A percentile compares a stretch with the other conserved stretches of the same genome.
These are phyloP conservation scores for Nitzschia sp. DNA, from an alignment of 108 stramenopile species.

Conservation along the genomic window DNA sequence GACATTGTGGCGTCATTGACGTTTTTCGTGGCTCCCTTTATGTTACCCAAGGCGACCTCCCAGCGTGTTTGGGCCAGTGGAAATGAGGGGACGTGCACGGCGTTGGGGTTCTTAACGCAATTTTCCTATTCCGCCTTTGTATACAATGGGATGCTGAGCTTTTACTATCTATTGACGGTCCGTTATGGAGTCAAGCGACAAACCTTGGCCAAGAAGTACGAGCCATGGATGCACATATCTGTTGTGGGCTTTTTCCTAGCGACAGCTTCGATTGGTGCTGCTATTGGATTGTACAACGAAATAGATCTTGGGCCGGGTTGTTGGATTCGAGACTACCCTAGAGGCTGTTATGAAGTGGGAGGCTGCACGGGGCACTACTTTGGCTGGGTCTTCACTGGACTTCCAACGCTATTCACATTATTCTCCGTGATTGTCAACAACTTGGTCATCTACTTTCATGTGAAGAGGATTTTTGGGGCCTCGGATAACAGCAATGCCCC, in stretches of 20 bases:
- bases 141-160: slow-evolving; percentile 34
- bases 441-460: slow-evolving; percentile 8
- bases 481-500: neutral
- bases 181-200: slow-evolving; percentile 7
- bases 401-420: slow-evolving; percentile 3
- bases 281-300: slow-evolving; percentile 14
- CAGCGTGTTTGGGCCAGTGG: slow-evolving; percentile 28
- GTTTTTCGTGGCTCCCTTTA: slow-evolving; percentile 13
- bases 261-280: slow-evolving; percentile 15
- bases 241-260: slow-evolving; percentile 10
- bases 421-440: slow-evolving; percentile 17
- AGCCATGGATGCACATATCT: slow-evolving; percentile 14
- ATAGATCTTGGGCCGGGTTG: slow-evolving; percentile 8
- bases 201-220: slow-evolving; percentile 3
- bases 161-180: slow-evolving; percentile 32
- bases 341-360: slow-evolving; percentile 5
- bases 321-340: slow-evolving; percentile 15
- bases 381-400: slow-evolving; percentile 16
- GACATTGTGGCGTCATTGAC: slow-evolving; percentile 15
- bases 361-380: slow-evolving; percentile 12
- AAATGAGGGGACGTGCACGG: slow-evolving; percentile 21
- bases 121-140: slow-evolving; percentile 21
- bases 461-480: neutral
- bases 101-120: slow-evolving; percentile 31
- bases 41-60: slow-evolving; percentile 1